phyloP scores from a whole-genome alignment of 2,329 filamentous ascomycete species.

The Dactylellina drechsleri region DNA sequence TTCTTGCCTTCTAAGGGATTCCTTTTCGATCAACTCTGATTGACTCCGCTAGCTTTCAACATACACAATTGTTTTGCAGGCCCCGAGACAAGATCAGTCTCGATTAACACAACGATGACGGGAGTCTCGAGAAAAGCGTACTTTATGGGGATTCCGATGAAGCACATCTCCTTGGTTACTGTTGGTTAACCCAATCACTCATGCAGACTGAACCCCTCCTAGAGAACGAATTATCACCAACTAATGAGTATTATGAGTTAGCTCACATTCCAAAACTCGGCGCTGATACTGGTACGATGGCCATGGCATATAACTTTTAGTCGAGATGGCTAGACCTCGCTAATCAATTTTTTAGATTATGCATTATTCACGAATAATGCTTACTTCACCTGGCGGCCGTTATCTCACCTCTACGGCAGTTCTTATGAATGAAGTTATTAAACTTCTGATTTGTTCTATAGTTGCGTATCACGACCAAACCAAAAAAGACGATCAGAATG shows the following conservation, averaged over 20 bases:
- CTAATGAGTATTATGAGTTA: constrained; percentile 60
- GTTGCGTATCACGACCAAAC: constrained; percentile 80
- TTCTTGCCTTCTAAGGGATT: not conserved
- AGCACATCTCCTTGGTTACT: not conserved
- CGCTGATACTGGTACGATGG: constrained; percentile 73
- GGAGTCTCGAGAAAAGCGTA: not conserved
- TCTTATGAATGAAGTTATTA: constrained; percentile 90
- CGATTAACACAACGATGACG: not conserved
- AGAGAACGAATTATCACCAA: not conserved
- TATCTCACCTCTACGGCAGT: constrained; percentile 95
- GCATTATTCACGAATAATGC: constrained; percentile 95
- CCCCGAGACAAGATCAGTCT: not conserved
- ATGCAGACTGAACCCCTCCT: not conserved
- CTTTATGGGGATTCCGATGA: constrained; percentile 1
- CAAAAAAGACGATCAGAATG: constrained; percentile 65
- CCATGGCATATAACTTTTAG: not conserved
- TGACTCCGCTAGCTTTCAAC: not conserved
- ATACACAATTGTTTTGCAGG: not conserved
- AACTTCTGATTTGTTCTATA: constrained; percentile 84
- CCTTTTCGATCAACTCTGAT: not conserved
- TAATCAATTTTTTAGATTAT: constrained; percentile 71
- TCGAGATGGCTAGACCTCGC: not conserved
- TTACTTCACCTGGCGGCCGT: constrained; percentile 72
- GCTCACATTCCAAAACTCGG: constrained; percentile 83
- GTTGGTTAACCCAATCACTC: not conserved